Evolutionary conservation across 495 filamentous ascomycete genomes (phyloP).

Genomic region (Tuber umbilicatum): DNA sequence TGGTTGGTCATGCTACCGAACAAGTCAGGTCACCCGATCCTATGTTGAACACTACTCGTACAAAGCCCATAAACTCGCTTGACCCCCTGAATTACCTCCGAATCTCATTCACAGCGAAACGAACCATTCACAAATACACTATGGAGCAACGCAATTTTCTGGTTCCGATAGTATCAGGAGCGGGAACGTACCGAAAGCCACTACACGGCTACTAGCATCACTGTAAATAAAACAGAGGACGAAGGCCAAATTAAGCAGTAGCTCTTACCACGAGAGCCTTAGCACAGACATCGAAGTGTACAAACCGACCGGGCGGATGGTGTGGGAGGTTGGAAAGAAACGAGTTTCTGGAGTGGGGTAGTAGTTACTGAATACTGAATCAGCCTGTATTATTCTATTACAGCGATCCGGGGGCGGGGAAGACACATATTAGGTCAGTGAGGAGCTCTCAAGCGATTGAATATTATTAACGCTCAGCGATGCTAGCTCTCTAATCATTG

Average conservation of each 20-base stretch:
- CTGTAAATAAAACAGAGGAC: too few species aligned
- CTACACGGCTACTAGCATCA: too few species aligned
- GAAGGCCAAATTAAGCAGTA: not conserved
- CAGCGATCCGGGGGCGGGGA: not conserved
- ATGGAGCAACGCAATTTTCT: too few species aligned
- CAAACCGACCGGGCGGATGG: not conserved
- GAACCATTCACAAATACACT: too few species aligned
- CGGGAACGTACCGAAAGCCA: too few species aligned
- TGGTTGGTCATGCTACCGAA: too few species aligned
- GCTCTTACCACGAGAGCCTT: not conserved
- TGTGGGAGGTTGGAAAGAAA: not conserved
- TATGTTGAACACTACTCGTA: too few species aligned
- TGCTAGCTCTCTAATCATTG: not conserved
- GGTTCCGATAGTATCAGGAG: too few species aligned
- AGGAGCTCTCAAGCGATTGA: not conserved
- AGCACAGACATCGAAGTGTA: not conserved
- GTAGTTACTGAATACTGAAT: rapidly evolving
- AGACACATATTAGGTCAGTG: not conserved
- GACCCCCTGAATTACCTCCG: too few species aligned
- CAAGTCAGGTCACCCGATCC: too few species aligned
- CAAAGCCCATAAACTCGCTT: too few species aligned
- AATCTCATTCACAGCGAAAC: too few species aligned
- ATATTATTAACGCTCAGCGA: not conserved
- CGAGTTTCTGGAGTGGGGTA: not conserved
- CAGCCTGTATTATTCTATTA: not conserved